Evolutionary conservation across 805 yeast species (phyloP), one percentile per base, ranked within the genome.

Genomic region (Suhomyces emberorum): DNA sequence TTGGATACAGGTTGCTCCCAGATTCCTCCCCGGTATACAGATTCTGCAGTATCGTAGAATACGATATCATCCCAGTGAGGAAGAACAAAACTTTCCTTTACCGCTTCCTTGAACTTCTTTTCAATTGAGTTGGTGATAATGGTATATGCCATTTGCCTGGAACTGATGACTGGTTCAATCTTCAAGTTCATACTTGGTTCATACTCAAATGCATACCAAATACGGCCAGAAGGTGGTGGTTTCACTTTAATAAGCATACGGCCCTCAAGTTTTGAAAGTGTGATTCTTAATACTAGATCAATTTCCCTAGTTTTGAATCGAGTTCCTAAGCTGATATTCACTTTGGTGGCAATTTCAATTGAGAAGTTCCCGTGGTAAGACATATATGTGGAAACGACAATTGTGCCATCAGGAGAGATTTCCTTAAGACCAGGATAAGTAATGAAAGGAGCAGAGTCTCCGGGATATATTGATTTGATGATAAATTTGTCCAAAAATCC

Each of bases 11-110:
- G 38, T 15, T 69, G 67, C 44, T 83, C 88, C 98, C 98, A 91
- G 16, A 91, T 78, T 12, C 98, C 98, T 34, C 96, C 98, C 44
- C 96, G 74, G 57, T 79, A 93, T 10, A 87, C 59, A 44, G 87
- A 95, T 26, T 61, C 70, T 2, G 62, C 58, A 0, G 96, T 79
- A 37, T 76, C 67, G 51, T 70, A 83, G 52, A 86, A 83, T 0
- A 80, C 76, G 27, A 88, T 58, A 55, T 91, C 98, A 57, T 91
- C 98, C 88, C 88, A 83, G 50, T 71, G 79, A 2, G 98, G 98
- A 21, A 76, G 58, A 0, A 93, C 98, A 32, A 93, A 61, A 6
- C 93, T 76, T 22, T 86, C 93, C 42, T 72, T 77, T 26, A 91
- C 70, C 1, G 88, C 84, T 32, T 87, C 96, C 39, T 81, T 77